These are phyloP conservation scores for Aspergillus pseudoterreus DNA, from an alignment of 2,329 filamentous ascomycete species.

Conservation along the genomic window DNA sequence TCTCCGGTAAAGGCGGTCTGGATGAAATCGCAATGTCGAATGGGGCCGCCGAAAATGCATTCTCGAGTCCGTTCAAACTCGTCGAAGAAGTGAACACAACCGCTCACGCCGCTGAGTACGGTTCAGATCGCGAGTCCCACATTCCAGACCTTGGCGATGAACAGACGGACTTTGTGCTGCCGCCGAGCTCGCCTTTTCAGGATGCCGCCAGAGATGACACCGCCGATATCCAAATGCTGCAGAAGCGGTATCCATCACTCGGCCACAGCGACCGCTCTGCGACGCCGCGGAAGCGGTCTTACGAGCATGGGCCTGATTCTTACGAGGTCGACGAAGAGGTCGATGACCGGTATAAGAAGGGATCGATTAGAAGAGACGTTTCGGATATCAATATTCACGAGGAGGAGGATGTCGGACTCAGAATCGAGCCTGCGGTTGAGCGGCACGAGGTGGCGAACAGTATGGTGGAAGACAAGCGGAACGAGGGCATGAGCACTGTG, in stretches of 20 bases:
- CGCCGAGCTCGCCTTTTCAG: conserved; percentile 38
- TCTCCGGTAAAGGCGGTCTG: conserved; percentile 12
- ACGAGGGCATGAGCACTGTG: conserved; percentile 44
- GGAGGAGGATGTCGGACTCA: conserved; percentile 24
- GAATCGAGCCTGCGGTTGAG: conserved; percentile 15
- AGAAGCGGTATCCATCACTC: conserved; percentile 11
- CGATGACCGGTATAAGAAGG: conserved; percentile 26
- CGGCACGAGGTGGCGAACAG: conserved; percentile 30
- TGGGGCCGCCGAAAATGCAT: conserved; percentile 18
- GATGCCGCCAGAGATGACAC: conserved; percentile 30
- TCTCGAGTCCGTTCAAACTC: conserved; percentile 27
- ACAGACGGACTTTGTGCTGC: conserved; percentile 18
- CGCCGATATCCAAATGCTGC: conserved; percentile 26
- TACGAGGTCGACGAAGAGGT: conserved; percentile 6
- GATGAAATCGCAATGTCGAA: conserved; percentile 15
- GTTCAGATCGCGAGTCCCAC: conserved; percentile 15
- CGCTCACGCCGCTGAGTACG: conserved; percentile 2
- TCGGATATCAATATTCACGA: conserved; percentile 24
- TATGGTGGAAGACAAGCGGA: conserved; percentile 34
- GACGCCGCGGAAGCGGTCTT: conserved; percentile 22
- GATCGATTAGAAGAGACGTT: conserved; percentile 17
- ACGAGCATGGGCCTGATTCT: conserved; percentile 16
- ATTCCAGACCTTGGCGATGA: conserved; percentile 17
- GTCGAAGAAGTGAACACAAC: conserved; percentile 14
- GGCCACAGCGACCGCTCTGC: conserved; percentile 9